These are phyloP conservation scores for slime mould (Dictyostelium discoideum) DNA, from an alignment of 78 protist species.

Conservation along the genomic window DNA sequence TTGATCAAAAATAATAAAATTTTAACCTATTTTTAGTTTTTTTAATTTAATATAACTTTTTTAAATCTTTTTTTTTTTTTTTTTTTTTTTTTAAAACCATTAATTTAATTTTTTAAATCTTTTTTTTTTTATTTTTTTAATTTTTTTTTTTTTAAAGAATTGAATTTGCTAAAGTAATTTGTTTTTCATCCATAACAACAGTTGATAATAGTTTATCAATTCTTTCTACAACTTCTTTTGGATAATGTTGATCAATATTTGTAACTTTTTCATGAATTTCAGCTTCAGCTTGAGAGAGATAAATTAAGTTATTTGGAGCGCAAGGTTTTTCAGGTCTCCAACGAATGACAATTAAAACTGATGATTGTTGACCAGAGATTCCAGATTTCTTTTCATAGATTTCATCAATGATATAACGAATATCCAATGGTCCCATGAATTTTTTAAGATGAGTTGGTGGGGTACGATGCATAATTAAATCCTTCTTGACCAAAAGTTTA, in stretches of 20 bases:
- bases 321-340: constrained; percentile 65
- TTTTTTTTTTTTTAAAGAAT: not conserved
- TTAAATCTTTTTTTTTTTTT: not conserved
- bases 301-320: constrained; percentile 23
- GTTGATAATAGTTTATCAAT: constrained; percentile 25
- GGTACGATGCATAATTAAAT: not conserved
- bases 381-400: not conserved
- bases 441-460: constrained; percentile 42
- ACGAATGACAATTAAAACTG: not conserved
- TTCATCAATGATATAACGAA: constrained; percentile 44
- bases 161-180: constrained; percentile 6
- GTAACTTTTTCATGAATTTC: constrained; percentile 35
- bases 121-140: not conserved
- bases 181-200: not conserved
- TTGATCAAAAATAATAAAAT: no score
- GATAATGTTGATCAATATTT: constrained; percentile 14
- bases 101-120: not conserved
- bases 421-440: not conserved
- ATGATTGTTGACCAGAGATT: not conserved
- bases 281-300: constrained; percentile 23
- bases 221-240: not conserved
- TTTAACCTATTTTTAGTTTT: not conserved
- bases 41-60: not conserved
- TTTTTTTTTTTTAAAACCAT: not conserved
- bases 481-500: constrained; percentile 29